Conservation (phyloP, 1,284 basidiomycete genomes). For the Boletus hoseneyae region DNA sequence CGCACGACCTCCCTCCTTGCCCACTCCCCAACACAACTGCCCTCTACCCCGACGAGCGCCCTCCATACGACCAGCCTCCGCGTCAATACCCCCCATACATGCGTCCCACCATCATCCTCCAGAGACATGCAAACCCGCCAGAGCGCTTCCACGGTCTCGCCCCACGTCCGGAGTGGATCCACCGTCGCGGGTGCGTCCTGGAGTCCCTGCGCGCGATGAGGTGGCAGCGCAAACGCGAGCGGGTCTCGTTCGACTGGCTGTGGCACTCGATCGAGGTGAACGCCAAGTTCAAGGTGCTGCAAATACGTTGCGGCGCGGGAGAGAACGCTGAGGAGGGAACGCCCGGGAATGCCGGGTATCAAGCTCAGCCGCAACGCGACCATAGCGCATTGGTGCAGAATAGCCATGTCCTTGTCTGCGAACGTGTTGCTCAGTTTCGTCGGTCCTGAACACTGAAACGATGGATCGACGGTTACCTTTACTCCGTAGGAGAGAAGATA, state of each 20-base stretch:
- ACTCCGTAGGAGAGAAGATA: slow-evolving; percentile 40
- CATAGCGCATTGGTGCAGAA: slow-evolving; percentile 19
- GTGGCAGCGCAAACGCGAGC: slow-evolving; percentile 19
- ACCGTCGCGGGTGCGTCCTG: slow-evolving; percentile 31
- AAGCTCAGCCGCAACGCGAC: slow-evolving; percentile 23
- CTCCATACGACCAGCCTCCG: slow-evolving; percentile 55
- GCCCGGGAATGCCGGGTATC: slow-evolving; percentile 1
- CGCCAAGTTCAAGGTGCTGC: slow-evolving; percentile 35
- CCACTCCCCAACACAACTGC: slow-evolving; percentile 47
- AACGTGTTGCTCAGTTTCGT: not conserved
- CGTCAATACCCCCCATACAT: slow-evolving; percentile 52
- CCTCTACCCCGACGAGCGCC: slow-evolving; percentile 38
- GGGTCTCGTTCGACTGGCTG: not conserved
- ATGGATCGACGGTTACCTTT: slow-evolving; percentile 15
- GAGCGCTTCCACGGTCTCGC: slow-evolving; percentile 49
- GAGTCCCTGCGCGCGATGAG: slow-evolving; percentile 41
- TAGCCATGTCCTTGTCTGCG: slow-evolving; percentile 20
- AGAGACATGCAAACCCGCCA: slow-evolving; percentile 35
- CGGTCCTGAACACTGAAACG: not conserved
- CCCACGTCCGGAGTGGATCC: slow-evolving; percentile 44
- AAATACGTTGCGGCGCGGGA: slow-evolving; percentile 35
- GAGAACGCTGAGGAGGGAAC: slow-evolving; percentile 31
- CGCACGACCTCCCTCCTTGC: slow-evolving; percentile 31
- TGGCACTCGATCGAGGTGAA: slow-evolving; percentile 10
- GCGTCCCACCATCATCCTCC: slow-evolving; percentile 15